A percentile compares a stretch with the other conserved stretches of the same genome.
phyloP scores from a whole-genome alignment of 2,329 filamentous ascomycete species.

The Paraphaeosphaeria minitans region DNA sequence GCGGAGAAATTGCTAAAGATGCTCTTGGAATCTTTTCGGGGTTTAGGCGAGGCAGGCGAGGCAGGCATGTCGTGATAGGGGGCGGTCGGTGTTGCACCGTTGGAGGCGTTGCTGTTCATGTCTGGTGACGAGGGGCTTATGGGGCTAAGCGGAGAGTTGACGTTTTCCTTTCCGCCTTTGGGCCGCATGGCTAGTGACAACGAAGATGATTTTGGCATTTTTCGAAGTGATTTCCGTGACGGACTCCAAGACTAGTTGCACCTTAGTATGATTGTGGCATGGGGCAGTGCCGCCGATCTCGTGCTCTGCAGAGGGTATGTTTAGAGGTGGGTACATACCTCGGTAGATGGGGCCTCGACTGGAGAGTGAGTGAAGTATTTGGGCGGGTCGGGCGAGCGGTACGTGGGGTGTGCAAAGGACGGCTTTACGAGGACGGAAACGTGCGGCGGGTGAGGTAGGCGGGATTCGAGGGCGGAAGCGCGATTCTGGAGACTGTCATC shows the following conservation, averaged over 20 bases:
- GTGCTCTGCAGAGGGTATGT: slow-evolving; percentile 5
- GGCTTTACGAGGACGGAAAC: slow-evolving; percentile 30
- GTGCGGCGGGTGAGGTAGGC: slow-evolving; percentile 30
- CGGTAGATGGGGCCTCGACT: slow-evolving; percentile 23
- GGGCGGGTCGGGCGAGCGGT: slow-evolving; percentile 20
- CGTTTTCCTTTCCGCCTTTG: slow-evolving; percentile 35
- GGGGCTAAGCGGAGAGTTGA: slow-evolving; percentile 38
- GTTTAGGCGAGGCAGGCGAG: slow-evolving; percentile 42
- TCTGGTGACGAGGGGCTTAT: slow-evolving; percentile 41
- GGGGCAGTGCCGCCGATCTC: slow-evolving; percentile 5
- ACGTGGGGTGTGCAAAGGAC: slow-evolving; percentile 23
- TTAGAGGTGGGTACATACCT: slow-evolving; percentile 32
- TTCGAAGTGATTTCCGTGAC: slow-evolving; percentile 37
- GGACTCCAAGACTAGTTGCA: slow-evolving; percentile 28
- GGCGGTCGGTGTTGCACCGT: slow-evolving; percentile 38
- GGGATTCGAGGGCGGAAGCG: slow-evolving; percentile 21
- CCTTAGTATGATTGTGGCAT: slow-evolving; percentile 31
- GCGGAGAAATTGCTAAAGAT: slow-evolving; percentile 57
- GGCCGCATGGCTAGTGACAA: slow-evolving; percentile 45
- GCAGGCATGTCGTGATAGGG: slow-evolving; percentile 39
- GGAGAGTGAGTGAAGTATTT: slow-evolving; percentile 19
- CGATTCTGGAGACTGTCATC: slow-evolving; percentile 30
- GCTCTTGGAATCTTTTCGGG: slow-evolving; percentile 46
- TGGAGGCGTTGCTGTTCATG: slow-evolving; percentile 23
- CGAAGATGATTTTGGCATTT: slow-evolving; percentile 48